Percentiles rank a stretch among this genome's conserved stretches.
These are phyloP conservation scores for Starmerella asiatica DNA, from an alignment of 805 yeast genomes.

Conservation along the genomic window DNA sequence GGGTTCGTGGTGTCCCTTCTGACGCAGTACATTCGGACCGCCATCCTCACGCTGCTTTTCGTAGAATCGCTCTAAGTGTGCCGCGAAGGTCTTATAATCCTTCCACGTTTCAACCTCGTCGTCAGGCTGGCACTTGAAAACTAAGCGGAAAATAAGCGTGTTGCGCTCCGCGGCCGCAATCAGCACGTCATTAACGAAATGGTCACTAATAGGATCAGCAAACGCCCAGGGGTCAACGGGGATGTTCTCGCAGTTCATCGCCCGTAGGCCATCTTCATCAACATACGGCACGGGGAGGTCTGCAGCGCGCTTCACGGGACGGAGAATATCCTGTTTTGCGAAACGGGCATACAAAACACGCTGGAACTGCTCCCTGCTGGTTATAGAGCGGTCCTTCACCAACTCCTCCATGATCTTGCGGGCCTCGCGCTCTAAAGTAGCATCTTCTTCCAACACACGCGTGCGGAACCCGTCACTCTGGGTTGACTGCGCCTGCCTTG, in stretches of 20 bases:
- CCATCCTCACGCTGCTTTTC: conserved; percentile 40
- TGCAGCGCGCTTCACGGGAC: conserved; percentile 14
- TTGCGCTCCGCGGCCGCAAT: conserved; percentile 63
- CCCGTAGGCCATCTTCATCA: conserved; percentile 19
- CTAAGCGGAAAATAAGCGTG: conserved; percentile 64
- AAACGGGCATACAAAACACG: conserved; percentile 20
- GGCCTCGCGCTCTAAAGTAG: conserved; percentile 25
- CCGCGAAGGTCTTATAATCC: conserved; percentile 61
- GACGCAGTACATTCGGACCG: conserved; percentile 30
- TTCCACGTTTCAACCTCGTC: conserved; percentile 81
- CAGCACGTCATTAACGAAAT: conserved; percentile 80
- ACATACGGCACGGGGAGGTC: conserved; percentile 18
- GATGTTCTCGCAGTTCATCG: conserved; percentile 28
- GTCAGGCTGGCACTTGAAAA: conserved; percentile 93
- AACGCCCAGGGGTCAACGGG: conserved; percentile 77
- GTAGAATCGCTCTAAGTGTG: conserved; percentile 28
- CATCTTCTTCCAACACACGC: conserved; percentile 13
- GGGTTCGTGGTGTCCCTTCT: conserved; percentile 20
- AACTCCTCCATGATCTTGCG: conserved; percentile 15
- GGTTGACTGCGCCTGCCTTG: conserved; percentile 19
- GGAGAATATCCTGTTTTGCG: conserved; percentile 12
- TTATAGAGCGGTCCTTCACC: conserved; percentile 11
- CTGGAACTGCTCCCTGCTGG: conserved; percentile 23
- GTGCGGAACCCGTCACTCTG: not conserved
- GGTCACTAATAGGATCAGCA: conserved; percentile 72